Conservation (phyloP, 768 basidiomycete species). For the Boletales sp. region DNA sequence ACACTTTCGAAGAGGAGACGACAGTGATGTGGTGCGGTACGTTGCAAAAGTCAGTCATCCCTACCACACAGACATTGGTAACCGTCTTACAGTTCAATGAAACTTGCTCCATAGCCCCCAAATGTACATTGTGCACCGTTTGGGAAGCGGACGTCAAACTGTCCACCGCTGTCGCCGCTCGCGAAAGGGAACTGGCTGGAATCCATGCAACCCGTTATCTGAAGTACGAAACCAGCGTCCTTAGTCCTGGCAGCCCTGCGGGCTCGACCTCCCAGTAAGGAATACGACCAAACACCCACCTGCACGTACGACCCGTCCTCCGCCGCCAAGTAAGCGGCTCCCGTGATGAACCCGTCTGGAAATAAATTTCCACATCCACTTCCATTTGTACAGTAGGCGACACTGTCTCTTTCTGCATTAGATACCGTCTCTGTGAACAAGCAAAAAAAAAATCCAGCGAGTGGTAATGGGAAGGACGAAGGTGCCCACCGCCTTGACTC, state of each 20-base stretch:
- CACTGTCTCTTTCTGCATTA: slow-evolving; percentile 35
- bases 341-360: slow-evolving; percentile 36
- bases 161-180: slow-evolving; percentile 42
- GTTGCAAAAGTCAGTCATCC: not conserved
- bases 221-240: not conserved
- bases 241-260: not conserved
- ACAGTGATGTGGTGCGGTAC: not conserved
- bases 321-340: slow-evolving; percentile 31
- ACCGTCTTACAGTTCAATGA: slow-evolving; percentile 44
- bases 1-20: slow-evolving; percentile 29
- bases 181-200: slow-evolving; percentile 29
- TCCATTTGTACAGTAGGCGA: slow-evolving; percentile 34
- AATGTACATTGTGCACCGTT: slow-evolving; percentile 52
- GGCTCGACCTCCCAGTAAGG: too few species aligned
- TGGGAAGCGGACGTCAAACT: slow-evolving; percentile 48
- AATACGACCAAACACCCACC: slow-evolving; percentile 15
- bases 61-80: not conserved
- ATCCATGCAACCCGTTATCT: slow-evolving; percentile 42
- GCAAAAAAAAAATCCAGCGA: not conserved
- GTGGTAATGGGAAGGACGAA: not conserved
- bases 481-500: slow-evolving; percentile 29
- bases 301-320: slow-evolving; percentile 39
- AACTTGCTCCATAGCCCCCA: slow-evolving; percentile 49
- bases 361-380: slow-evolving; percentile 29
- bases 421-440: slow-evolving; percentile 34